phyloP scores from a whole-genome alignment of 441 rosid species.

The Cnidoscolus chayamansa region DNA sequence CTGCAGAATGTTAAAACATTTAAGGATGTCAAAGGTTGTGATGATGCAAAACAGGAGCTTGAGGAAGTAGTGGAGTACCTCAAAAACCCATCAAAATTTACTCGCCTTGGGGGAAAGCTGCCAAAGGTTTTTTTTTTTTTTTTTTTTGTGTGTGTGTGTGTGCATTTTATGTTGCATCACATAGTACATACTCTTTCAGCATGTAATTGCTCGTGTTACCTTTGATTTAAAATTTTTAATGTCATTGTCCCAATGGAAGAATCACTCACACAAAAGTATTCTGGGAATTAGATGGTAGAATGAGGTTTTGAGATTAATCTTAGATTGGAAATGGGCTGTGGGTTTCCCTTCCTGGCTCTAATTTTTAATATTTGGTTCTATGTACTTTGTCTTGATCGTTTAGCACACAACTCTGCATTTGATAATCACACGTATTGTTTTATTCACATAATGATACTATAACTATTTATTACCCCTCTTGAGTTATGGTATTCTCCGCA shows the following conservation, averaged over 20 bases:
- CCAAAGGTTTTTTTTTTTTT: constrained; percentile 61
- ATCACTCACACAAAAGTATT: background rate
- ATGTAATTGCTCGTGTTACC: background rate
- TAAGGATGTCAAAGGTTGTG: constrained; percentile 99
- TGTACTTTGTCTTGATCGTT: background rate
- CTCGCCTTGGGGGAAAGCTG: constrained; percentile 97
- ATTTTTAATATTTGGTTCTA: background rate
- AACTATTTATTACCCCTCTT: no score
- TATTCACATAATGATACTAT: background rate
- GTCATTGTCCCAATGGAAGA: background rate
- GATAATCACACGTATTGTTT: background rate
- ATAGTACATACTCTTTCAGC: background rate
- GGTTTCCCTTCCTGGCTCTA: no score
- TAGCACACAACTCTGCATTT: background rate
- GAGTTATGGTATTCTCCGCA: background rate
- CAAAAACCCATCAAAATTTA: constrained; percentile 88
- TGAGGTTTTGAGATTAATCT: background rate
- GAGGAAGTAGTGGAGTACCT: constrained; percentile 98
- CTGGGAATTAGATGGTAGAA: background rate
- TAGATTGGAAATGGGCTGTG: background rate
- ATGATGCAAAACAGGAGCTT: constrained; percentile 99
- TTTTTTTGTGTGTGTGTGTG: no score
- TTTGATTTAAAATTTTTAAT: constrained; percentile 1
- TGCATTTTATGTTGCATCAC: background rate
- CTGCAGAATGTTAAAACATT: constrained; percentile 94